These are phyloP conservation scores for Sporothrix humicola DNA, from an alignment of 2,329 filamentous ascomycete species.

Conservation along the genomic window DNA sequence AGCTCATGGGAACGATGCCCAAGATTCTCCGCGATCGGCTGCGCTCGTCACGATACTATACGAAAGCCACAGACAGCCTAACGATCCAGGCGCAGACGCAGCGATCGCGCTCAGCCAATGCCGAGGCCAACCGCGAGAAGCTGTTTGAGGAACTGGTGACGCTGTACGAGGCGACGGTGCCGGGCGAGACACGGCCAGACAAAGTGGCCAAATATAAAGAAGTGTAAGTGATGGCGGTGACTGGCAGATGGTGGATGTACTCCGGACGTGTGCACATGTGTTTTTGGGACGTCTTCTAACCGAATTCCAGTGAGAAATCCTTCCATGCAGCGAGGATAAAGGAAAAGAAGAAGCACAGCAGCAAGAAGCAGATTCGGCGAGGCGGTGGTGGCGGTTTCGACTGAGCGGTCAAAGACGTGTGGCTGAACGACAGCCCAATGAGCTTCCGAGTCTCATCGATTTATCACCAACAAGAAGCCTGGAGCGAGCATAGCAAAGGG, in stretches of 20 bases:
- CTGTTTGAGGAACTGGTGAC: slow-evolving; percentile 54
- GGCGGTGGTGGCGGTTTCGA: slow-evolving; percentile 38
- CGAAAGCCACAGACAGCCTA: slow-evolving; percentile 57
- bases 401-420: slow-evolving; percentile 14
- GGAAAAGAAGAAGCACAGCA: slow-evolving; percentile 56
- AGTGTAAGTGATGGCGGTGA: slow-evolving; percentile 48
- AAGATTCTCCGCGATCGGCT: slow-evolving; percentile 54
- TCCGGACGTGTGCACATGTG: not conserved
- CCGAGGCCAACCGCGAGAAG: slow-evolving; percentile 57
- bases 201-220: slow-evolving; percentile 57
- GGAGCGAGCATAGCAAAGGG: too few relatives aligned
- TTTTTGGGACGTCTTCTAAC: not conserved
- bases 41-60: slow-evolving; percentile 61
- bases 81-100: slow-evolving; percentile 62
- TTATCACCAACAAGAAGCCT: not conserved
- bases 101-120: slow-evolving; percentile 58
- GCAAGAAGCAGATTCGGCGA: slow-evolving; percentile 57
- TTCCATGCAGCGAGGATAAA: slow-evolving; percentile 54
- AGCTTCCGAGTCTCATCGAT: too few relatives aligned
- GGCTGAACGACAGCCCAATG: not conserved
- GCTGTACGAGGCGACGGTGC: slow-evolving; percentile 56
- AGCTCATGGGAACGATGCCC: slow-evolving; percentile 55
- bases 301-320: slow-evolving; percentile 49
- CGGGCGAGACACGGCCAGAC: slow-evolving; percentile 53
- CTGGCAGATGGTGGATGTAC: not conserved